Percentiles rank a stretch among this genome's conserved stretches.
Evolutionary conservation across 208 protist species (phyloP).

Genomic region (Acanthamoeba culbertsoni): DNA sequence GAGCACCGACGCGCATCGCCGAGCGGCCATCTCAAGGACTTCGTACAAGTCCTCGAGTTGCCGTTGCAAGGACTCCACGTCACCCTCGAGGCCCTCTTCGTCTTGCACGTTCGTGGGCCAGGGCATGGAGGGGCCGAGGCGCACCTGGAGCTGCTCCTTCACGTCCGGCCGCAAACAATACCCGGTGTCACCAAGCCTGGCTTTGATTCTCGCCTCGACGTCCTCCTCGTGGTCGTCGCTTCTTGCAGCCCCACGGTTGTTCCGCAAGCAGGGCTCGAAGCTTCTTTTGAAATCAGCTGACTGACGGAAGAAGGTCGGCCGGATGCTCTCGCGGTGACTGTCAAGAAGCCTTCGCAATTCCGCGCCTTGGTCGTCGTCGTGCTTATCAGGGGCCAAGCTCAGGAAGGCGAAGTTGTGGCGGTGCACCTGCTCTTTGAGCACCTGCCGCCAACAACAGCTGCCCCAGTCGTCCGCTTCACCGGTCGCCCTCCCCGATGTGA

Average conservation of each 20-base stretch:
- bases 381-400: neutral
- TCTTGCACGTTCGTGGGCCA: neutral
- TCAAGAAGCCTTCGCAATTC: neutral
- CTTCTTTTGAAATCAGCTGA: neutral
- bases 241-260: no score
- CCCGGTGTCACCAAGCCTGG: neutral
- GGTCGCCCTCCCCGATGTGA: no score
- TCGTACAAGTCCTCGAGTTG: neutral
- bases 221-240: neutral
- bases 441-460: no score
- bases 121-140: neutral
- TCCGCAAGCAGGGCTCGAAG: no score
- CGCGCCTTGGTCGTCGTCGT: neutral
- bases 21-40: neutral
- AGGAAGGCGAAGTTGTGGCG: neutral
- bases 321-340: neutral
- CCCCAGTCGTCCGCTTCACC: no score
- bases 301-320: neutral
- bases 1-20: neutral
- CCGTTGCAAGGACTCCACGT: neutral
- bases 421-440: neutral
- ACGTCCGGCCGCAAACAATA: neutral
- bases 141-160: constrained; percentile 23
- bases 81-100: neutral
- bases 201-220: no score